phyloP scores from a whole-genome alignment of 176 grass and related monocot genomes.

The Rhynchospora breviuscula region DNA sequence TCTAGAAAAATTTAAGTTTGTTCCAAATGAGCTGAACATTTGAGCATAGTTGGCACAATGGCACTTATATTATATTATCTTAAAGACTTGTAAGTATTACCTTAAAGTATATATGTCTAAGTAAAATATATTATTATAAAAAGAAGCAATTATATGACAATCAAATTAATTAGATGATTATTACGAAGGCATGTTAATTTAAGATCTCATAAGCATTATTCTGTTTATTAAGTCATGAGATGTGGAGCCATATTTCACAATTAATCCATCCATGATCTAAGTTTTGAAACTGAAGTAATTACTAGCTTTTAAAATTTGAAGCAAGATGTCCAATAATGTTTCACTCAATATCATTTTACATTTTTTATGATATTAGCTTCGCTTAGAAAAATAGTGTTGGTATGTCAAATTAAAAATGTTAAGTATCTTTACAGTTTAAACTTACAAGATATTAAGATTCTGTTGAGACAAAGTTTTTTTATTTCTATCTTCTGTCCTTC shows the following conservation, averaged over 20 bases:
- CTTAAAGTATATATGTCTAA: no score
- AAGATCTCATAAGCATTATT: no score
- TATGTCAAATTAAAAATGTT: not conserved
- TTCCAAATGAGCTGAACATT: no score
- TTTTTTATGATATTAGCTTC: not conserved
- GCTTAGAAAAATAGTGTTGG: not conserved
- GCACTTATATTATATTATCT: no score
- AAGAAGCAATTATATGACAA: no score
- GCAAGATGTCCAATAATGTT: not conserved
- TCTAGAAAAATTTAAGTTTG: no score
- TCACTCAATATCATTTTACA: not conserved
- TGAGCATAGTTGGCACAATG: no score
- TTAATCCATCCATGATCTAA: not conserved
- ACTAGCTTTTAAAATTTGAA: not conserved
- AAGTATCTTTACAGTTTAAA: not conserved
- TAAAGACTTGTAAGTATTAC: no score
- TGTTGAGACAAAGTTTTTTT: not conserved
- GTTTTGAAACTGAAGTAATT: not conserved
- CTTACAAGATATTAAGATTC: not conserved
- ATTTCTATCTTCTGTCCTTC: conserved; percentile 3
- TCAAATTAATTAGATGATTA: no score
- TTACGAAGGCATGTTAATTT: no score
- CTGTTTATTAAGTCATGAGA: not conserved
- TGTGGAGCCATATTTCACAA: not conserved
- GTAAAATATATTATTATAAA: no score